Base-by-base conservation (phyloP, 306 rosid genomes). In the Castanea sativa region DNA sequence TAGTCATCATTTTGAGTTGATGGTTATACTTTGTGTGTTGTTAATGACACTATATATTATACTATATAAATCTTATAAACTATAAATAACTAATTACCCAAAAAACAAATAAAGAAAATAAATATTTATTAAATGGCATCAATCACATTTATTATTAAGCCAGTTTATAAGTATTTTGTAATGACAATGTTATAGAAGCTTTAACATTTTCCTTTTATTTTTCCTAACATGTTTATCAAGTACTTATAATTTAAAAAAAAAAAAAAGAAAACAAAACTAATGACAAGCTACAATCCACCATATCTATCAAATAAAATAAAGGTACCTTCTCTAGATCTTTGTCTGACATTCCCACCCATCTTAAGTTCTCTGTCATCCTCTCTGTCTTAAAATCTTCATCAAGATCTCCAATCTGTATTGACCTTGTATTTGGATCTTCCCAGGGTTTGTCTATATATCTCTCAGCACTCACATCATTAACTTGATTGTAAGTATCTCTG, bases 281-380 rank as follows among this genome's bases (percentile, higher is more conserved):
- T 35, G 6, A 49, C 53, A 49, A 49, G 53, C 3, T 49, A 49
- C 41, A 49, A 49, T 49, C 5, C 15, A 3, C 14, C 53, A 49
- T 49, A 49, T 49, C 16, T 49, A 49, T 49, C 4, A 49, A 11
- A 49, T 49, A 49, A 19, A 13, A 43, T 10, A 5, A 73, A 7
- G n/a, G 30, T 91, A 94, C 98, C 98, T 91, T 87, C 38, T 87
- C 89, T 35, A 83, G 74, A 76, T 85, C 85, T 83, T 88, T 79
- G 74, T 74, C 83, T 4, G 98, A 90, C 93, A 92, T 88, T 74
- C 97, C 97, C 33, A 92, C 83, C 97, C 98, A 94, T 86, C 97
- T 88, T 55, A 94, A 86, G 71, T 94, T 92, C 89, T 94, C 98
- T 0, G 81, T 84, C 73, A 77, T 33, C 64, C 88, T 86, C 74